Base-by-base conservation (phyloP, 257 asterid species). In the Gynochthodes officinalis region DNA sequence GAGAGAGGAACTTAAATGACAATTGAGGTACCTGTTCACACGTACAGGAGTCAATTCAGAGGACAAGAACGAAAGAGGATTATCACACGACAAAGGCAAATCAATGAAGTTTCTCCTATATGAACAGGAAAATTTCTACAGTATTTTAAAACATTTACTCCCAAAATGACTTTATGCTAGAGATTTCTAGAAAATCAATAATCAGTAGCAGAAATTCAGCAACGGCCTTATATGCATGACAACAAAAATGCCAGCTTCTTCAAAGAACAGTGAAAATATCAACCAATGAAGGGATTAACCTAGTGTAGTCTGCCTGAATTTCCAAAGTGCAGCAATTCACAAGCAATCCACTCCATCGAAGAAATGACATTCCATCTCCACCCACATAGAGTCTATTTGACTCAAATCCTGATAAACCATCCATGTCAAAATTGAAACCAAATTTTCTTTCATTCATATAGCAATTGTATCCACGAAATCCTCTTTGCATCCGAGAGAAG, bases 251-350 rank as follows among this genome's bases (percentile, higher is more conserved):
- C 4, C 37, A 65, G 48, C 28, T 32, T 5, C 44, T 27, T 14
- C 15, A 44, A 37, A 48, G 14, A 42, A 23, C 16, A 61, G 43
- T 35, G 19, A 55, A 66, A 21, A 13, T 28, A 58, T 35, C 50
- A 63, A 57, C 67, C 43, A 40, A 42, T 33, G 57, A 61, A 65
- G 76, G 69, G 69, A 57, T 40, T 70, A 67, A 90, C 99, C 98
- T 94, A 35, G 89, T 80, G 79, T 91, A 94, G 78, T 91, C 99
- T n/a, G 96, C 99, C 84, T 87, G 99, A 74, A 91, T 85, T 84
- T 94, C 99, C 72, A 91, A 81, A 2, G 97, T 94, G 27, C 82
- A 70, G 80, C 89, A 82, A 76, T 94, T 94, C 64, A 94, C 67
- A 50, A 94, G 88, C 69, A 94, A 79, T 64, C 99, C 99, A 81